Evolutionary conservation across 768 basidiomycete species (phyloP).

Genomic region (Tylopilus sp.): DNA sequence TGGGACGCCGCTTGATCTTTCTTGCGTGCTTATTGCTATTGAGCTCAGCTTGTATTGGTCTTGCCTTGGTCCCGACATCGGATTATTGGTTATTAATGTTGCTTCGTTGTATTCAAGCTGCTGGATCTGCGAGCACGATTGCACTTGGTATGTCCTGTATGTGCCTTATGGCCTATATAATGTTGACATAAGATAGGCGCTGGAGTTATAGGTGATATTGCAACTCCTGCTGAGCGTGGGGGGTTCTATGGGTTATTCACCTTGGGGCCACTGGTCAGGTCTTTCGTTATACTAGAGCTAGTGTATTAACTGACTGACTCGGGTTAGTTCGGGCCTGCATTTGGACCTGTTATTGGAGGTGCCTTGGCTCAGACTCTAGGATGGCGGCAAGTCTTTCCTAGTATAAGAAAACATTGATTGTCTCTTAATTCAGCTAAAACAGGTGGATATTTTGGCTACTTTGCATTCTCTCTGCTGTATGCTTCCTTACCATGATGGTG

Average conservation of each 20-base stretch:
- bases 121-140: conserved; percentile 76
- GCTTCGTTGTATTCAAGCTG: conserved; percentile 75
- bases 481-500: conserved; percentile 12
- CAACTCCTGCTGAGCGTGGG: conserved; percentile 68
- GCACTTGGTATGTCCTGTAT: conserved; percentile 51
- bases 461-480: conserved; percentile 15
- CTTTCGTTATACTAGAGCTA: background rate
- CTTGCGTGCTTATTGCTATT: conserved; percentile 62
- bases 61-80: conserved; percentile 50
- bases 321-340: conserved; percentile 51
- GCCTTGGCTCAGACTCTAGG: conserved; percentile 53
- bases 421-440: background rate
- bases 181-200: conserved; percentile 42
- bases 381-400: conserved; percentile 52
- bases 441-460: conserved; percentile 25
- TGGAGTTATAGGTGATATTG: conserved; percentile 78
- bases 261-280: conserved; percentile 59
- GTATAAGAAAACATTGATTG: background rate
- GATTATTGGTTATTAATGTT: conserved; percentile 80
- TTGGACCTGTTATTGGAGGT: conserved; percentile 51
- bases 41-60: conserved; percentile 59
- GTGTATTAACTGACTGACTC: background rate
- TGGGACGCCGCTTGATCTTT: conserved; percentile 63
- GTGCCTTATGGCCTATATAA: background rate
- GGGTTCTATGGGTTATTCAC: conserved; percentile 67